Evolutionary conservation across 2,329 filamentous ascomycete genomes (phyloP).

Genomic region (Fragosphaeria purpurea): DNA sequence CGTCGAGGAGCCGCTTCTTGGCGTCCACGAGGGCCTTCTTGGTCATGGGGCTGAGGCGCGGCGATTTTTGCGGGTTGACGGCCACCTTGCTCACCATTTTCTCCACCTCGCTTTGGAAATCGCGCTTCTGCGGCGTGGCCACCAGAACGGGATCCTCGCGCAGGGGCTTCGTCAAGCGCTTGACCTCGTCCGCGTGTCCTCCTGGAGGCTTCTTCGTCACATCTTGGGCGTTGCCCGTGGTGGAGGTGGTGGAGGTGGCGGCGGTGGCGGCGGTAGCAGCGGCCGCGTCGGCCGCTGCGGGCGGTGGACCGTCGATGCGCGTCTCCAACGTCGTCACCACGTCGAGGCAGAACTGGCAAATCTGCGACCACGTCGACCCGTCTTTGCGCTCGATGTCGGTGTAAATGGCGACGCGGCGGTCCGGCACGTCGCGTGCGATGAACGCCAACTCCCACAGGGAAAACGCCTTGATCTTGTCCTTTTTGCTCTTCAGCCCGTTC

Average conservation of each 20-base stretch:
- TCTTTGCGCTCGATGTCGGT: slow-evolving; percentile 76
- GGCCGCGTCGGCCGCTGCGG: slow-evolving; percentile 18
- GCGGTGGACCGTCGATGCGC: slow-evolving; percentile 46
- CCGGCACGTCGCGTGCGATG: slow-evolving; percentile 64
- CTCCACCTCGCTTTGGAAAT: slow-evolving; percentile 33
- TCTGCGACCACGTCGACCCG: slow-evolving; percentile 72
- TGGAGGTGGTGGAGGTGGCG: too few relatives aligned
- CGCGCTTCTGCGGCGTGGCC: slow-evolving; percentile 24
- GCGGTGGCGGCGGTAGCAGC: too few relatives aligned
- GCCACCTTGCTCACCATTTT: slow-evolving; percentile 34
- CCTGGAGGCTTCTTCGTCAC: slow-evolving; percentile 2
- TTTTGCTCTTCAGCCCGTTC: slow-evolving; percentile 74
- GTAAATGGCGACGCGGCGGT: slow-evolving; percentile 73
- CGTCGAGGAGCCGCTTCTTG: slow-evolving; percentile 37
- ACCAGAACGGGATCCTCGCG: slow-evolving; percentile 36
- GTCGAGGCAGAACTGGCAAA: slow-evolving; percentile 59
- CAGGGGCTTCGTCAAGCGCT: slow-evolving; percentile 29
- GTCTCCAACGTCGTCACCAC: slow-evolving; percentile 57
- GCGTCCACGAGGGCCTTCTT: slow-evolving; percentile 39
- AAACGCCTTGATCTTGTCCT: slow-evolving; percentile 66
- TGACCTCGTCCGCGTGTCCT: slow-evolving; percentile 15
- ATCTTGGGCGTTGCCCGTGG: too few relatives aligned
- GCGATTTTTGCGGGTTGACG: slow-evolving; percentile 37
- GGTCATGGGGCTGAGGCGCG: slow-evolving; percentile 40
- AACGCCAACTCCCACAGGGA: slow-evolving; percentile 85